phyloP scores from a whole-genome alignment of 331 rosid species.

The Phaseolus coccineus region DNA sequence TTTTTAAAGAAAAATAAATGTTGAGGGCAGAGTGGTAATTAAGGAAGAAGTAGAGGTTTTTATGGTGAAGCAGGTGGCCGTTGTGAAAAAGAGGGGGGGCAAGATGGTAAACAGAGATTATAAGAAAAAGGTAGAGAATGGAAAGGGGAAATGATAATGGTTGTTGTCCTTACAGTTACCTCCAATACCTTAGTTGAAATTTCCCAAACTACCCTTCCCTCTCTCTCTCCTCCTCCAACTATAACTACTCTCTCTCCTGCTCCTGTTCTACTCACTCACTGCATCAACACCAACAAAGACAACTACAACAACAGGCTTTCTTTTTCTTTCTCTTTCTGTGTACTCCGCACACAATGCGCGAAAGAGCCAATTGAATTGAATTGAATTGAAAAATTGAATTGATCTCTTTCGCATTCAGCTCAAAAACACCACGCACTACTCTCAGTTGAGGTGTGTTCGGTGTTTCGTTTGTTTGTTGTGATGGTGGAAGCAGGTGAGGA shows the following conservation, averaged over 20 bases:
- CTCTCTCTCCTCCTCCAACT: constrained; percentile 48
- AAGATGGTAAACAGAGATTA: constrained; percentile 30
- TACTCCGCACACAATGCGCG: constrained; percentile 1
- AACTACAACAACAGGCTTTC: background rate
- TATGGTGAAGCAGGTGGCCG: constrained; percentile 10
- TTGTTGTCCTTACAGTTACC: constrained; percentile 49
- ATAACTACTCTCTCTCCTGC: constrained; percentile 41
- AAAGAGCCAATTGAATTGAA: background rate
- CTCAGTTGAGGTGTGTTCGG: background rate
- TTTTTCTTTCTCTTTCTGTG: background rate
- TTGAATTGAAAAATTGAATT: background rate
- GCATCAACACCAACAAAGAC: background rate
- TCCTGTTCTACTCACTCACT: constrained; percentile 33
- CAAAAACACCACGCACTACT: background rate
- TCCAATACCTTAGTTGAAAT: background rate
- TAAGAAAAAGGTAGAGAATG: constrained; percentile 38
- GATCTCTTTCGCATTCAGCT: constrained; percentile 4
- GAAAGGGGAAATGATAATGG: constrained; percentile 45
- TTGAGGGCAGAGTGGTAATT: constrained; percentile 11
- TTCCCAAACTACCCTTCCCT: constrained; percentile 47
- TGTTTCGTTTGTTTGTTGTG: background rate
- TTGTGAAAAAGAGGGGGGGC: constrained; percentile 43
- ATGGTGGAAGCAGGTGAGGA: constrained; percentile 86
- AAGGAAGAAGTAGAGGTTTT: background rate
- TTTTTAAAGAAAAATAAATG: background rate